Conservation (phyloP, 805 yeast species). For the Blastobotrys terrestris region DNA sequence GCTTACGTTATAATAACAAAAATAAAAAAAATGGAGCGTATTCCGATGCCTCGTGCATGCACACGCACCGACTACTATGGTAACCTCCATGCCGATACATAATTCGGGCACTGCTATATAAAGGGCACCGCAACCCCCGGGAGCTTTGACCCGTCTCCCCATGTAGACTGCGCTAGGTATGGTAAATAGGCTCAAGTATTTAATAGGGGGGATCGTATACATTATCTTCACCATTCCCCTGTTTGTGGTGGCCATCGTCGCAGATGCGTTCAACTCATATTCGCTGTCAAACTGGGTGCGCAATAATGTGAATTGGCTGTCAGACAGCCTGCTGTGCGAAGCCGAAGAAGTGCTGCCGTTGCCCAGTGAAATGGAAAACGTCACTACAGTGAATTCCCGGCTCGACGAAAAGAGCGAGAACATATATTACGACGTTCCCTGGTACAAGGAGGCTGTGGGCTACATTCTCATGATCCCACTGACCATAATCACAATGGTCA, state of each 20-base stretch:
- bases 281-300: constrained; percentile 1
- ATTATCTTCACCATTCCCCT: constrained; percentile 2
- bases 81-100: background rate
- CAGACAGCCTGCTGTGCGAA: background rate
- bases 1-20: no score
- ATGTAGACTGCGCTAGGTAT: background rate
- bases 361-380: background rate
- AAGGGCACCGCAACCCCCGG: background rate
- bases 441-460: background rate
- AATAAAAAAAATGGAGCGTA: no score
- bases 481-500: background rate
- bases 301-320: background rate
- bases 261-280: background rate
- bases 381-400: background rate
- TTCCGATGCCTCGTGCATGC: background rate
- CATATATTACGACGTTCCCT: background rate
- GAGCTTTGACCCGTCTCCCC: background rate
- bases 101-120: background rate
- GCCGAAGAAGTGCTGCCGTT: background rate
- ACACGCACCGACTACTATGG: background rate
- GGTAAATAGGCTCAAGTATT: background rate
- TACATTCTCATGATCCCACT: background rate
- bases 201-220: background rate
- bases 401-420: background rate
- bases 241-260: constrained; percentile 2